phyloP scores from a whole-genome alignment of 2,329 filamentous ascomycete genomes.

The Cercospora brassicicola region DNA sequence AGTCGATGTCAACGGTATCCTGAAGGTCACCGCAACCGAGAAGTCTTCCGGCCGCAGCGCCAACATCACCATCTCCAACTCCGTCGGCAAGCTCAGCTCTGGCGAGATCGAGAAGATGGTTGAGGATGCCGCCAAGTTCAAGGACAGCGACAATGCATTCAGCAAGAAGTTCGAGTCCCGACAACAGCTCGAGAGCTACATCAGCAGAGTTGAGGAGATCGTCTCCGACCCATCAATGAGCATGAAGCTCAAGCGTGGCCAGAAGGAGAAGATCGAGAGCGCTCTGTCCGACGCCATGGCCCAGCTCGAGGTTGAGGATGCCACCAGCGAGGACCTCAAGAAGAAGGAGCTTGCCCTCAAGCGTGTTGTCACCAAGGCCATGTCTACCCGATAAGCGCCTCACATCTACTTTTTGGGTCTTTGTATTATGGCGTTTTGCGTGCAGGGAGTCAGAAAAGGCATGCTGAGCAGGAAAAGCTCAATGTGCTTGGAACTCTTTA shows the following conservation, averaged over 20 bases:
- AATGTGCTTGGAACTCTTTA: constrained; percentile 22
- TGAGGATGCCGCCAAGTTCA: constrained; percentile 96
- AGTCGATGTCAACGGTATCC: constrained; percentile 95
- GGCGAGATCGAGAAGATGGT: constrained; percentile 98
- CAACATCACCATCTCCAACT: constrained; percentile 99
- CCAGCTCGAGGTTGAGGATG: constrained; percentile 93
- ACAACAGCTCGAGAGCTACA: constrained; percentile 99
- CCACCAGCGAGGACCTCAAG: constrained; percentile 89
- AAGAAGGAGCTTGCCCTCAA: constrained; percentile 99
- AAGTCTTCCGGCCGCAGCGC: constrained; percentile 96
- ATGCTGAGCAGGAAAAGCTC: constrained; percentile 20
- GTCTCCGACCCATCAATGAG: constrained; percentile 94
- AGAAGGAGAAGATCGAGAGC: constrained; percentile 99
- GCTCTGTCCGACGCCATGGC: constrained; percentile 96
- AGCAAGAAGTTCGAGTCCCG: constrained; percentile 99
- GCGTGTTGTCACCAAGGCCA: constrained; percentile 88
- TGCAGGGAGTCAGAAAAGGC: constrained; percentile 25
- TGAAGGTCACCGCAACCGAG: constrained; percentile 98
- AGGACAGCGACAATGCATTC: constrained; percentile 95
- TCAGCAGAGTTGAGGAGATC: constrained; percentile 97
- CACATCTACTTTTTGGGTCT: constrained; percentile 20
- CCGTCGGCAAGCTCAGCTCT: constrained; percentile 94
- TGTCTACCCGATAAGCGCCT: constrained; percentile 40
- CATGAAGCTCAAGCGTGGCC: constrained; percentile 96
- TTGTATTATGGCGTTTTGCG: constrained; percentile 29